These are phyloP conservation scores for Acacia concinna DNA, from an alignment of 331 rosid species.

Conservation along the genomic window DNA sequence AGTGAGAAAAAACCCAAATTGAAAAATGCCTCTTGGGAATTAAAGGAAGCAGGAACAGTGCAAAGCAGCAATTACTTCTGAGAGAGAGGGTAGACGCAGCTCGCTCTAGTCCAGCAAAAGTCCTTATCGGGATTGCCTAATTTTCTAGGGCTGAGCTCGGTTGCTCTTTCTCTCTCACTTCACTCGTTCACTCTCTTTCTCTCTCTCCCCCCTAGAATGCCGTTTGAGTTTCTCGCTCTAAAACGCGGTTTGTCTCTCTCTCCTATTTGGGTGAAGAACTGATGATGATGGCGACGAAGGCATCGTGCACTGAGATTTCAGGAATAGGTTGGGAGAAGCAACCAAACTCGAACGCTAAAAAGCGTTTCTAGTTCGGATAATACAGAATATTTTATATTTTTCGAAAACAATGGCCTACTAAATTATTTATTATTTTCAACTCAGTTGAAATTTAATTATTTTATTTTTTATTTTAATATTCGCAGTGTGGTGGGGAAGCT, in stretches of 20 bases:
- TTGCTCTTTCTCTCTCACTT: background rate
- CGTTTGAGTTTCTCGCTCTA: slow-evolving; percentile 1
- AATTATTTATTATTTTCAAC: background rate
- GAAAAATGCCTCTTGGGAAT: background rate
- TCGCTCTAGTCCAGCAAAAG: background rate
- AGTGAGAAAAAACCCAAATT: slow-evolving; percentile 1
- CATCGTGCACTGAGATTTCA: slow-evolving; percentile 14
- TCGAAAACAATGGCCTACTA: too few species aligned
- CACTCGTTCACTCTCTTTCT: background rate
- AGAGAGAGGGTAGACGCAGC: background rate
- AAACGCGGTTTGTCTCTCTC: background rate
- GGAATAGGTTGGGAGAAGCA: background rate
- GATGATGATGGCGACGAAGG: background rate
- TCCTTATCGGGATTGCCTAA: slow-evolving; percentile 7
- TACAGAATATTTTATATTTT: slow-evolving; percentile 12
- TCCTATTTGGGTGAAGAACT: background rate
- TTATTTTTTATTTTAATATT: background rate
- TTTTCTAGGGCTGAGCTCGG: slow-evolving; percentile 8
- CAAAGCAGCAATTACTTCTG: background rate
- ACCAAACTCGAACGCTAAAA: background rate
- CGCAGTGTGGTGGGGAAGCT: background rate
- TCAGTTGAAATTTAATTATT: background rate
- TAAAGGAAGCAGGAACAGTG: background rate
- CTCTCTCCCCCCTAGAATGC: background rate
- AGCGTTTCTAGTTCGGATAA: slow-evolving; percentile 7